These are phyloP conservation scores for Entrophospora sp. DNA, from an alignment of 192 early-diverging fungal genomes.

Conservation along the genomic window DNA sequence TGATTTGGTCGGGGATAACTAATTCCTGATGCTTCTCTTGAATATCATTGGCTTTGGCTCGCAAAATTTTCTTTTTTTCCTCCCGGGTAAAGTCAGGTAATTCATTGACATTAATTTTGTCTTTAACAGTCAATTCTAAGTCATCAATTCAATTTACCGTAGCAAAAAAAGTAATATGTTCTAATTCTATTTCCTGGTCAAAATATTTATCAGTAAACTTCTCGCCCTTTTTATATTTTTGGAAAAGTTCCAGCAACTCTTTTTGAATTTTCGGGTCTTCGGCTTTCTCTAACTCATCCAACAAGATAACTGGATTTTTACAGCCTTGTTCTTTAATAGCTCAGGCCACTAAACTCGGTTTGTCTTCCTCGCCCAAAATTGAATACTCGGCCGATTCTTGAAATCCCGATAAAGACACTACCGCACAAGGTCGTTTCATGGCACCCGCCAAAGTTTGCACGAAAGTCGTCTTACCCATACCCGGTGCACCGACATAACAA, in stretches of 20 bases:
- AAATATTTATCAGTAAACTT: background rate
- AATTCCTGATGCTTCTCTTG: no score
- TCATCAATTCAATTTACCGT: slow-evolving; percentile 5
- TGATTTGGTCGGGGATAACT: no score
- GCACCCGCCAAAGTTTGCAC: background rate
- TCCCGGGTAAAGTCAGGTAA: no score
- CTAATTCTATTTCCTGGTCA: background rate
- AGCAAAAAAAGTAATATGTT: slow-evolving; percentile 11
- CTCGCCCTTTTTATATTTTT: background rate
- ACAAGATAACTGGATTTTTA: slow-evolving; percentile 6
- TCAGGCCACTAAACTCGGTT: slow-evolving; percentile 9
- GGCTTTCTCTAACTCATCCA: slow-evolving; percentile 13
- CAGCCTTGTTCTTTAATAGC: slow-evolving; percentile 8
- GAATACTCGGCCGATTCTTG: background rate
- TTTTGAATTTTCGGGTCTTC: background rate
- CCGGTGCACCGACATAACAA: background rate
- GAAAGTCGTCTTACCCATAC: slow-evolving; percentile 4
- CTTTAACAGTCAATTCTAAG: no score
- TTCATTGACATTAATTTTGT: no score
- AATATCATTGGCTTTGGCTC: no score
- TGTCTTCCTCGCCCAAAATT: background rate
- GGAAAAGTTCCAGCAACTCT: background rate
- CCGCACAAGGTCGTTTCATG: background rate
- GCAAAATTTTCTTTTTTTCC: no score
- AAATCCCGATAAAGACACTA: background rate